Conservation (phyloP, 2,329 filamentous ascomycete genomes). For the Penicillium sp. region DNA sequence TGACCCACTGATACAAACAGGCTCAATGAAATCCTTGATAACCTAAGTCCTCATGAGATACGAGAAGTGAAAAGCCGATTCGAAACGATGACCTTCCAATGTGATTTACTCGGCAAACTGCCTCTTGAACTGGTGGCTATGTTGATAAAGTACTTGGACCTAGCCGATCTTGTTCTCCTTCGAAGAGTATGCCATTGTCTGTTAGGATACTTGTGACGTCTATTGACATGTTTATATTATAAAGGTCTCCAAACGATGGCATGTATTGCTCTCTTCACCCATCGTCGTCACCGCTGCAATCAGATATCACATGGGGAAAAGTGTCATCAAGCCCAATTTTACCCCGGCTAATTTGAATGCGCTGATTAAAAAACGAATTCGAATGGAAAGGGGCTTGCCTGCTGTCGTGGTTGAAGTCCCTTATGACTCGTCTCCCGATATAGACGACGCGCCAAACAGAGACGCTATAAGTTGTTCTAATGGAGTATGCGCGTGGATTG, state of each 20-base stretch:
- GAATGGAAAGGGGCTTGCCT: not conserved
- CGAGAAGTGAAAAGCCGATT: conserved; percentile 27
- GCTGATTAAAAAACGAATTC: not conserved
- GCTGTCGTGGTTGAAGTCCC: not conserved
- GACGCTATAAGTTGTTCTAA: not conserved
- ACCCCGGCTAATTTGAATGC: not conserved
- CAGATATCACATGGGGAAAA: not conserved
- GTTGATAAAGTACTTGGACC: conserved; percentile 26
- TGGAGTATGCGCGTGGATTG: conserved; percentile 13
- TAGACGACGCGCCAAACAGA: not conserved
- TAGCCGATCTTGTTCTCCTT: conserved; percentile 29
- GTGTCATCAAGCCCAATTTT: not conserved
- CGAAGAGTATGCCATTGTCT: conserved; percentile 25
- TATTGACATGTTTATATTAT: not conserved
- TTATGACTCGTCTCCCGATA: not conserved
- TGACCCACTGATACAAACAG: conserved; percentile 17
- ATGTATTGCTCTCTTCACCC: conserved; percentile 28
- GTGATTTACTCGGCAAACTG: conserved; percentile 34
- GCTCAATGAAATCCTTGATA: conserved; percentile 28
- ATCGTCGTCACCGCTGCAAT: conserved; percentile 7
- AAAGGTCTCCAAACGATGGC: conserved; percentile 38
- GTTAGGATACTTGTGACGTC: not conserved
- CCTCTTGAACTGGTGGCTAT: conserved; percentile 35
- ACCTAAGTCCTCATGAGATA: conserved; percentile 32
- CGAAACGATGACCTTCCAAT: conserved; percentile 25